These are phyloP conservation scores for Xylariaceae sp. DNA, from an alignment of 2,329 filamentous ascomycete species.

Conservation along the genomic window DNA sequence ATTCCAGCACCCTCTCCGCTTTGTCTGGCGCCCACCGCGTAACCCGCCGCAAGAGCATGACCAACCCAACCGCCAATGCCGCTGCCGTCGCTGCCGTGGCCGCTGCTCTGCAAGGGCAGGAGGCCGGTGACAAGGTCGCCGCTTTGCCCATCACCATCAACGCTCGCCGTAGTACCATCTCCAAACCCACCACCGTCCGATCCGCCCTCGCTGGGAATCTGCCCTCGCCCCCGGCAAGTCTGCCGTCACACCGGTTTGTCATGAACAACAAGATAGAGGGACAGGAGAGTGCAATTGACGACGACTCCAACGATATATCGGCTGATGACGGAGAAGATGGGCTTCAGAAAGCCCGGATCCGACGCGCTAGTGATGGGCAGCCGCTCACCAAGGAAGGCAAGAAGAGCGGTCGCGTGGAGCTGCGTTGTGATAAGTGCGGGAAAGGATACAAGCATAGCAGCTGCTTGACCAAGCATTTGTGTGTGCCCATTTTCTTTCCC, in stretches of 20 bases:
- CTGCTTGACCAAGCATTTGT: constrained; percentile 99
- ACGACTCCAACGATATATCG: constrained; percentile 59
- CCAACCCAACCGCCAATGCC: constrained; percentile 67
- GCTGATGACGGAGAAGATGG: constrained; percentile 50
- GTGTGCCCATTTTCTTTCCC: constrained; percentile 65
- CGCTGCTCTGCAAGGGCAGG: constrained; percentile 51
- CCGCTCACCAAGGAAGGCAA: constrained; percentile 74
- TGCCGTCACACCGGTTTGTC: constrained; percentile 56
- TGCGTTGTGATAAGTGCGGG: constrained; percentile 96
- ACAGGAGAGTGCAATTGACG: constrained; percentile 63
- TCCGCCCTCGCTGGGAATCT: constrained; percentile 53
- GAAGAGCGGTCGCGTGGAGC: constrained; percentile 76
- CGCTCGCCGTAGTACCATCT: constrained; percentile 63
- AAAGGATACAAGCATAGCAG: constrained; percentile 99
- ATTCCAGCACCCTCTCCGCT: constrained; percentile 77
- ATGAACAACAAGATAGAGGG: constrained; percentile 46
- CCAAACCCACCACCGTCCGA: constrained; percentile 56
- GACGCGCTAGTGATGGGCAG: constrained; percentile 80
- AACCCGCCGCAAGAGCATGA: constrained; percentile 90
- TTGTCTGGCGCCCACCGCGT: constrained; percentile 78
- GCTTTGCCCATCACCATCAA: constrained; percentile 56
- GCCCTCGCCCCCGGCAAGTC: constrained; percentile 63
- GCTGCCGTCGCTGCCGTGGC: constrained; percentile 73
- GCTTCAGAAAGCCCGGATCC: constrained; percentile 47
- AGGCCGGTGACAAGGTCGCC: constrained; percentile 55